These are phyloP conservation scores for Colletotrichum coccodes DNA, from an alignment of 2,329 filamentous ascomycete genomes.

Conservation along the genomic window DNA sequence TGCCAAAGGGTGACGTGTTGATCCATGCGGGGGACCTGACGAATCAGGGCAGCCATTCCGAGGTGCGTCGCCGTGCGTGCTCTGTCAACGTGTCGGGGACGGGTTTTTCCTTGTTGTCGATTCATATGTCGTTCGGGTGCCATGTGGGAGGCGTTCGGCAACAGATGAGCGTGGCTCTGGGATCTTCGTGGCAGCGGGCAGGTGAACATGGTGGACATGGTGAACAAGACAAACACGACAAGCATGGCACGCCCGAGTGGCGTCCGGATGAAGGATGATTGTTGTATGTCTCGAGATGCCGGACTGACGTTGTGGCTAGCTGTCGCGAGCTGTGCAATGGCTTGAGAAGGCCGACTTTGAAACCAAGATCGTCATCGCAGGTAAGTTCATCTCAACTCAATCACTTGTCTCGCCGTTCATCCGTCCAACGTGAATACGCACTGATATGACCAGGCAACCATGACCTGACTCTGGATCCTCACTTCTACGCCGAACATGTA, in stretches of 20 bases:
- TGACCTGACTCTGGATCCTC: slow-evolving; percentile 75
- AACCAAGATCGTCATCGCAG: slow-evolving; percentile 76
- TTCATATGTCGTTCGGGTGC: not conserved
- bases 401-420: not conserved
- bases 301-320: slow-evolving; percentile 38
- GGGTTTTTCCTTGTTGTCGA: slow-evolving; percentile 6
- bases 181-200: slow-evolving; percentile 15
- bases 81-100: not conserved
- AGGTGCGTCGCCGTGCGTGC: slow-evolving; percentile 49
- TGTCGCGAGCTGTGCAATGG: slow-evolving; percentile 73
- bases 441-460: slow-evolving; percentile 69
- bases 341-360: slow-evolving; percentile 75
- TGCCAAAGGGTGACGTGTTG: slow-evolving; percentile 78
- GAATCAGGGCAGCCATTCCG: slow-evolving; percentile 72
- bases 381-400: slow-evolving; percentile 48
- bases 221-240: not conserved
- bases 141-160: slow-evolving; percentile 14
- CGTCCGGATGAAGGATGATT: not conserved
- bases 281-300: not conserved
- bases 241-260: not conserved
- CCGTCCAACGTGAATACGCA: not conserved
- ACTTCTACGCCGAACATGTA: slow-evolving; percentile 67
- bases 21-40: slow-evolving; percentile 83
- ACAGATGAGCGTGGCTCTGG: not conserved
- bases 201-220: not conserved